Base-by-base conservation (phyloP, 2,329 filamentous ascomycete species). In the Didymella keratinophila region DNA sequence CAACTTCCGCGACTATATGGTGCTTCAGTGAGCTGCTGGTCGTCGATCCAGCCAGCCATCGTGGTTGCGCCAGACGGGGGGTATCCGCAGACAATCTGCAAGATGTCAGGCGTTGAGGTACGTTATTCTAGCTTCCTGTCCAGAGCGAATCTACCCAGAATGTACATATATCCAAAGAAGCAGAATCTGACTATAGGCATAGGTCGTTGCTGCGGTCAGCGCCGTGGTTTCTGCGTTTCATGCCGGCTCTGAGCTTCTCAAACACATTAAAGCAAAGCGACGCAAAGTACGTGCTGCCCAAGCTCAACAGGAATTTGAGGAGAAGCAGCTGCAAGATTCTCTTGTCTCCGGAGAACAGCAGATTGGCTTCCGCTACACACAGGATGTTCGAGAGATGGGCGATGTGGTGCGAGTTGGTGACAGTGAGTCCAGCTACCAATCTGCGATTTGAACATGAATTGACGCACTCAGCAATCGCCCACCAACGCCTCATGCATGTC, bases 181-280 rank as follows among this genome's bases (percentile, higher is more conserved):
- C 21, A 4, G 4, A 37, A n/a, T n/a, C 27, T 49, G 27, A 44
- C 27, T 1, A 2, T 11, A 36, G 43, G 10, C 34, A 12, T 45
- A 80, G 71, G 77, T 79, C 6, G 67, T 77, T 44, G 74, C 71
- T 23, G 78, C 78, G 48, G 76, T 80, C n/a, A 68, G 76, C n/a
- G 76, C 78, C 9, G 73, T 80, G 11, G 69, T 79, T 9, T 77
- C 74, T 11, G 77, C 78, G 8, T 80, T 80, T 61, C 76, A 79
- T 60, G 74, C 70, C n/a, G 77, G 72, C 16, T 74, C 77, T 28
- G 77, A 79, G 27, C 64, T 79, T 47, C 63, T 76, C 28, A 69
- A 74, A 42, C 65, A 69, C 20, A 68, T 79, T 59, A 73, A 73
- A 60, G 71, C 75, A 56, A 73, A 72, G 46, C 71, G 70, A 27